Evolutionary conservation across 1,284 basidiomycete genomes (phyloP).

Genomic region (Termitomyces sp.): DNA sequence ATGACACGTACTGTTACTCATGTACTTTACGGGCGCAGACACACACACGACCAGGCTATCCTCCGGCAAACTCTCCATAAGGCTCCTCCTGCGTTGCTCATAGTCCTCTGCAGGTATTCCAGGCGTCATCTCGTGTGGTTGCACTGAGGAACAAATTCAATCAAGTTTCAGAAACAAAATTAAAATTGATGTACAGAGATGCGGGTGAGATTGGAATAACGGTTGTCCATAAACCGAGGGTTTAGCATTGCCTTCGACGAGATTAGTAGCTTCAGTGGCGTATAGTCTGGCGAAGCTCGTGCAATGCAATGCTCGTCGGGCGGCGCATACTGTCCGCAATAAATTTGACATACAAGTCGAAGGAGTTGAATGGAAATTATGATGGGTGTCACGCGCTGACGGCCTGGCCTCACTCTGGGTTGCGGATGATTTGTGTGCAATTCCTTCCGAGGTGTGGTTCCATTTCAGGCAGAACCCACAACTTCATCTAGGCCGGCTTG

Average conservation of each 20-base stretch:
- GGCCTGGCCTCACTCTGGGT: too few relatives aligned
- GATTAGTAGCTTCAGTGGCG: constrained; percentile 29
- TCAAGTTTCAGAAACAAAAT: constrained; percentile 4
- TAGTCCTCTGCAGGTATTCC: constrained; percentile 84
- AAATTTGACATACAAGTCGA: constrained; percentile 16
- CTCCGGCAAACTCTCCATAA: constrained; percentile 79
- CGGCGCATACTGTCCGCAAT: constrained; percentile 12
- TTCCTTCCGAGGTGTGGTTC: too few relatives aligned
- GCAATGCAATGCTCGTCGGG: constrained; percentile 13
- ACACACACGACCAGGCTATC: constrained; percentile 78
- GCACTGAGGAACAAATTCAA: constrained; percentile 29
- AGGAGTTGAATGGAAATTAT: background rate
- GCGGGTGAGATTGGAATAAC: constrained; percentile 70
- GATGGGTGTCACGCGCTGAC: too few relatives aligned
- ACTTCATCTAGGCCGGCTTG: too few relatives aligned
- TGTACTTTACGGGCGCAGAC: constrained; percentile 80
- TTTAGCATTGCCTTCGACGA: constrained; percentile 32
- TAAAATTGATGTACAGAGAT: constrained; percentile 48
- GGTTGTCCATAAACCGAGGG: constrained; percentile 78
- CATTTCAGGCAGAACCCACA: too few relatives aligned
- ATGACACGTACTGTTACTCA: constrained; percentile 72
- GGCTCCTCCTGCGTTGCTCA: constrained; percentile 62
- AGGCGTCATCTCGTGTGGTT: constrained; percentile 72
- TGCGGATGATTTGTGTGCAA: too few relatives aligned
- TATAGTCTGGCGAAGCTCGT: constrained; percentile 19